Evolutionary conservation across 2,329 filamentous ascomycete genomes (phyloP).

Genomic region (Paraphoma chrysanthemicola): DNA sequence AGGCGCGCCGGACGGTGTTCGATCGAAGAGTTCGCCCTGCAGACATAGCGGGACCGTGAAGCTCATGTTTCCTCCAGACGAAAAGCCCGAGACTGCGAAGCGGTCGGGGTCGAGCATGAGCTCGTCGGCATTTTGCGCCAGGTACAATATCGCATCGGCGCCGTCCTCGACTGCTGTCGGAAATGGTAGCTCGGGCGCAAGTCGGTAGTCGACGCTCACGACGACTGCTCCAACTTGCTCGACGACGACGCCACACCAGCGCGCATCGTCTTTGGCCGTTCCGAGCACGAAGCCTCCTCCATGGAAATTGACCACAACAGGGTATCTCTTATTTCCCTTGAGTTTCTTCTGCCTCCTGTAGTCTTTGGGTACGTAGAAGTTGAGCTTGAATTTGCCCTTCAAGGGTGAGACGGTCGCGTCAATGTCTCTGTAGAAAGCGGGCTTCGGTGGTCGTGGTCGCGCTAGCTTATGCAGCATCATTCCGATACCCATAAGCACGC

Average conservation of each 20-base stretch:
- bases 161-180: conserved; percentile 70
- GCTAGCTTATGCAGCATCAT: conserved; percentile 72
- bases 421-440: conserved; percentile 66
- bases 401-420: conserved; percentile 56
- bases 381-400: conserved; percentile 58
- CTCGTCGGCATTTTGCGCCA: conserved; percentile 62
- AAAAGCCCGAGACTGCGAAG: conserved; percentile 68
- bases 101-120: conserved; percentile 64
- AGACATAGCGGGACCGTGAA: conserved; percentile 68
- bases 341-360: conserved; percentile 53
- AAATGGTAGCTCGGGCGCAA: conserved; percentile 67
- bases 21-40: conserved; percentile 54
- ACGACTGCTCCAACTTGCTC: conserved; percentile 64
- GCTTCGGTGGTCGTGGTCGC: conserved; percentile 65
- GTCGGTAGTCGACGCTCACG: conserved; percentile 67
- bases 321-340: conserved; percentile 55
- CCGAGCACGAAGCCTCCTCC: conserved; percentile 70
- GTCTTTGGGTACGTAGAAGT: conserved; percentile 67
- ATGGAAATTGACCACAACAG: conserved; percentile 69
- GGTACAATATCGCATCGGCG: conserved; percentile 66
- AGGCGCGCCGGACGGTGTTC: conserved; percentile 32
- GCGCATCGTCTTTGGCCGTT: conserved; percentile 65
- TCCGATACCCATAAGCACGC: conserved; percentile 71
- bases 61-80: conserved; percentile 67
- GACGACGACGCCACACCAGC: conserved; percentile 65